These are phyloP conservation scores for Laburnicola sp. DNA, from an alignment of 2,329 filamentous ascomycete species.

Conservation along the genomic window DNA sequence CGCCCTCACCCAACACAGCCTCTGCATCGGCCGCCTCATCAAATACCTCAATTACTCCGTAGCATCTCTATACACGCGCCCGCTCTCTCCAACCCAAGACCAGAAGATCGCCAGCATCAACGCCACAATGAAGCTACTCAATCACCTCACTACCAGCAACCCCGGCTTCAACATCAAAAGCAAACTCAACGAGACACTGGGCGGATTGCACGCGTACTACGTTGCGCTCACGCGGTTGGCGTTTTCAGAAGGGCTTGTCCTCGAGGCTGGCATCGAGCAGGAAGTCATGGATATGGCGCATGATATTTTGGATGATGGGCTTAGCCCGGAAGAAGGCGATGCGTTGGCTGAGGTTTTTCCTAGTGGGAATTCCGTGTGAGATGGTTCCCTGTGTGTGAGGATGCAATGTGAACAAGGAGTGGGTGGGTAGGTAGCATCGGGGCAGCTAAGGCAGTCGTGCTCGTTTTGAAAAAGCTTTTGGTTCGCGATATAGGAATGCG, in stretches of 20 bases:
- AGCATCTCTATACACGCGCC: slow-evolving; percentile 56
- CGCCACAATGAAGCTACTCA: slow-evolving; percentile 62
- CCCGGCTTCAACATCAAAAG: slow-evolving; percentile 67
- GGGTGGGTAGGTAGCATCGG: too few species aligned
- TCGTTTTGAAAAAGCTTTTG: too few species aligned
- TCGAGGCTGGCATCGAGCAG: slow-evolving; percentile 75
- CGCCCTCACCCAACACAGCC: slow-evolving; percentile 69
- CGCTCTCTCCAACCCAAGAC: slow-evolving; percentile 40
- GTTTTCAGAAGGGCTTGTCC: slow-evolving; percentile 76
- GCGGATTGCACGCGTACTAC: slow-evolving; percentile 79
- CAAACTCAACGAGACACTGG: slow-evolving; percentile 70
- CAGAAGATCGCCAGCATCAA: slow-evolving; percentile 59
- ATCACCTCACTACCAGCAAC: slow-evolving; percentile 63
- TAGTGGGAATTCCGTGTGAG: slow-evolving; percentile 23
- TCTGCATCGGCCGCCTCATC: slow-evolving; percentile 73
- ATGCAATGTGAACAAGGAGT: too few species aligned
- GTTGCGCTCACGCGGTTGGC: slow-evolving; percentile 81
- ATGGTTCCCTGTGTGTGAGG: too few species aligned
- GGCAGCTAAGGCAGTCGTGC: too few species aligned
- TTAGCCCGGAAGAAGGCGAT: slow-evolving; percentile 79
- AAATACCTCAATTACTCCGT: slow-evolving; percentile 75
- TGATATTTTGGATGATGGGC: slow-evolving; percentile 74
- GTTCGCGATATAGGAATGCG: too few species aligned
- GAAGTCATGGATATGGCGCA: slow-evolving; percentile 81
- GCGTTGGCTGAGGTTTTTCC: slow-evolving; percentile 55